Evolutionary conservation across 2,329 filamentous ascomycete species (phyloP), one percentile per base, ranked within the genome.

Genomic region (Gnomoniopsis sp.): DNA sequence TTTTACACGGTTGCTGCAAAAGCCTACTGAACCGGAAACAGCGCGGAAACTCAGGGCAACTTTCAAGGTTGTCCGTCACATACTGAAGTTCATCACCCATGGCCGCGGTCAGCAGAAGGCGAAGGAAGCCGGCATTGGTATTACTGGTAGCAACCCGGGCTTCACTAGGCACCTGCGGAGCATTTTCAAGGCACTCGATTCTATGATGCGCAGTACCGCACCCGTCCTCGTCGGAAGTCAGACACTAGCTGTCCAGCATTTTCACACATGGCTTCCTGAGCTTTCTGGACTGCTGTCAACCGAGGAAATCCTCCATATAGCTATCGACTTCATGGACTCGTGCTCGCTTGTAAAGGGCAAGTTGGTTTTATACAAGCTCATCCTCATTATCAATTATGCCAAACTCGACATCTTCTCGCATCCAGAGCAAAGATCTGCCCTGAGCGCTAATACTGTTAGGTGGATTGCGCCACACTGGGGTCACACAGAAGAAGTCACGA

Each of bases 391-490:
- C 71, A 95, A 97, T 72, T 93, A 96, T 70, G 90, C 89, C 30
- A 88, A 88, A 62, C 78, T 96, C 6, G 86, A 90, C 26, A 80
- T 96, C 22, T 98, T 98, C 74, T 83, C 88, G 11, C 80, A 88
- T n/a, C 82, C 87, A 0, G 89, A 93, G 60, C 89, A 93, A 64
- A 83, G 88, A 65, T 83, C 86, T 30, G 86, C 86, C 14, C 79
- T 97, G 49, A 85, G 89, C 61, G 83, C 88, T 49, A 96, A 92
- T 68, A 97, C 92, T 3, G 87, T 93, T 48, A 81, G 89, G 62
- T 99, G 95, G 95, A 87, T 99, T 59, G 87, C 88, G 14, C 93
- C 93, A 3, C 93, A 98, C 72, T 99, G 95, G 95, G 93, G 93
- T 14, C 85, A 86, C 62, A 84, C 82, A 0, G 81, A 84, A 3